These are phyloP conservation scores for Aspergillus avenaceus DNA, from an alignment of 495 filamentous ascomycete genomes.

Conservation along the genomic window DNA sequence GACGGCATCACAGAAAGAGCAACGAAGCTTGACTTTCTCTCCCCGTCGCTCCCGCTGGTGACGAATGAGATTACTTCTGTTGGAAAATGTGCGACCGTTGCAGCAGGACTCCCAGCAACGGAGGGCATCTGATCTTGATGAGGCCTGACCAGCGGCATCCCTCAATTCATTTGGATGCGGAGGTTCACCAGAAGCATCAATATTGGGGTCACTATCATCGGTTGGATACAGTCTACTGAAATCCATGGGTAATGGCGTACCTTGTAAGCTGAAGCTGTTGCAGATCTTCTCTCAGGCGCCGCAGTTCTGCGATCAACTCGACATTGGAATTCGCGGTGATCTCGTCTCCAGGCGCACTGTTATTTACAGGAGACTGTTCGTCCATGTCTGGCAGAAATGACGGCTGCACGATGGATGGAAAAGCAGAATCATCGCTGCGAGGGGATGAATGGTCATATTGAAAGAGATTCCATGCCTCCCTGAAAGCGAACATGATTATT, in stretches of 20 bases:
- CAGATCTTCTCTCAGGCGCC: neutral
- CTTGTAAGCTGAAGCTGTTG: neutral
- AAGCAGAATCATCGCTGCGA: too few relatives aligned
- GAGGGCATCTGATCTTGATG: neutral
- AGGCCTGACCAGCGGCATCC: neutral
- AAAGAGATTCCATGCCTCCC: neutral
- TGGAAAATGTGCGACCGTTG: neutral
- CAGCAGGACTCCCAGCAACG: slow-evolving; percentile 2
- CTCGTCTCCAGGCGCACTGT: too few relatives aligned
- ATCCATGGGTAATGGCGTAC: neutral
- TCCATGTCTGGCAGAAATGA: too few relatives aligned
- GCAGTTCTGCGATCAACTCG: neutral
- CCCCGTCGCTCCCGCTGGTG: slow-evolving; percentile 2
- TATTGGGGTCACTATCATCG: neutral
- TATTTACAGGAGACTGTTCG: too few relatives aligned
- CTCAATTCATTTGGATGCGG: neutral
- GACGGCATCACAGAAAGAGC: slow-evolving; percentile 1
- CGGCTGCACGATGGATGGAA: too few relatives aligned
- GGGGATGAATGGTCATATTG: neutral
- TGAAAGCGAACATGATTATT: neutral
- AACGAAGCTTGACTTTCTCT: neutral
- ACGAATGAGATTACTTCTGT: neutral
- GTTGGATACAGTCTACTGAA: neutral
- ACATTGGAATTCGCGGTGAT: neutral
- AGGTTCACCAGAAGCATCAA: neutral